Conservation (phyloP, 106 monocot genomes). For the Acorus gramineus region DNA sequence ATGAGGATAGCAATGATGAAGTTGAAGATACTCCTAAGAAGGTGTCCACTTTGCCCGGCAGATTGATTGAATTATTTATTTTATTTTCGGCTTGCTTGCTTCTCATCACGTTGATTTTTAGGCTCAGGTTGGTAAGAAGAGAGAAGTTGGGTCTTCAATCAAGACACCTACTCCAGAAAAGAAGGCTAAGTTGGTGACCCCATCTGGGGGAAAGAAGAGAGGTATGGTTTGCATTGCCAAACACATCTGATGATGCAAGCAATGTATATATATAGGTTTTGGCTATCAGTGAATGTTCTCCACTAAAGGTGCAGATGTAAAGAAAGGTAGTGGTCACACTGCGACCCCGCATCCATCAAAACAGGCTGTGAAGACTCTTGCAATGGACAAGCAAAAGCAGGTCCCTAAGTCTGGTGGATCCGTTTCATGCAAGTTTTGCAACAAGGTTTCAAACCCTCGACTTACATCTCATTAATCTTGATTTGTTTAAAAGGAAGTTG, state of each 20-base stretch:
- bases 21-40: conserved; percentile 42
- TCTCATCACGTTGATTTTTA: conserved; percentile 1
- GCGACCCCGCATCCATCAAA: conserved; percentile 69
- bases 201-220: conserved; percentile 33
- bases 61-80: background rate
- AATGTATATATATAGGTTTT: background rate
- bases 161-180: conserved; percentile 47
- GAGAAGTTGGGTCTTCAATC: conserved; percentile 15
- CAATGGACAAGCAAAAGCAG: conserved; percentile 41
- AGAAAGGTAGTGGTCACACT: conserved; percentile 36
- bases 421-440: conserved; percentile 62
- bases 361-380: conserved; percentile 44
- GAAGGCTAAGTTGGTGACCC: conserved; percentile 38
- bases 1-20: conserved; percentile 52
- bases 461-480: too few relatives aligned
- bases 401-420: conserved; percentile 47
- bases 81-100: background rate
- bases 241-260: background rate
- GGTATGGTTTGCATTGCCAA: conserved; percentile 11
- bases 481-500: background rate
- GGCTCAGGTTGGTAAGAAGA: conserved; percentile 35
- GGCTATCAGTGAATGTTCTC: background rate
- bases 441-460: conserved; percentile 40
- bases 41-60: background rate
- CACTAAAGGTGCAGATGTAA: conserved; percentile 28